phyloP scores from a whole-genome alignment of 1,284 basidiomycete species.

The Cryptococcus amylolentus region DNA sequence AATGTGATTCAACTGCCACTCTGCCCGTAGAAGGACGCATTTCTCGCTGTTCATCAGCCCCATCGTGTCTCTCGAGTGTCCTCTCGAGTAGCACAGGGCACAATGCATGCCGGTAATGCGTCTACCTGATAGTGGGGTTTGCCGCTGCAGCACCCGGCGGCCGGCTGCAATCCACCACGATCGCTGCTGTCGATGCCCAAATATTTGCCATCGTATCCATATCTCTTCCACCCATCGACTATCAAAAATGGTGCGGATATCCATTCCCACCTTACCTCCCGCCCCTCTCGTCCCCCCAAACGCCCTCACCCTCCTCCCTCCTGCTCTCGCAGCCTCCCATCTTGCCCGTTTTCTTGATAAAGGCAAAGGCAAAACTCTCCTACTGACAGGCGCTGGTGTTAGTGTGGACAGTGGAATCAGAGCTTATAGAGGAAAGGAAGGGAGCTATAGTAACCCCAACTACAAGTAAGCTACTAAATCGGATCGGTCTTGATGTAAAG shows the following conservation, averaged over 20 bases:
- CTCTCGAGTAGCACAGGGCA: too few relatives aligned
- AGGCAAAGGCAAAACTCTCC: conserved; percentile 61
- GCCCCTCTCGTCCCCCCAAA: conserved; percentile 51
- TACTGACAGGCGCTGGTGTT: conserved; percentile 85
- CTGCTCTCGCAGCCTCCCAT: conserved; percentile 60
- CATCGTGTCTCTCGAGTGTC: too few relatives aligned
- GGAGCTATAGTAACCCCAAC: conserved; percentile 83
- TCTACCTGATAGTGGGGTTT: too few relatives aligned
- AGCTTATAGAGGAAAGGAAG: conserved; percentile 78
- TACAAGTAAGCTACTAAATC: conserved; percentile 63
- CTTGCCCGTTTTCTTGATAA: conserved; percentile 63
- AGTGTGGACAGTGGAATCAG: conserved; percentile 89
- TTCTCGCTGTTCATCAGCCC: too few relatives aligned
- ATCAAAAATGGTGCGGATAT: conserved; percentile 55
- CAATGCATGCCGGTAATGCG: too few relatives aligned
- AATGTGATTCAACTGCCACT: too few relatives aligned
- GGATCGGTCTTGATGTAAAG: not conserved
- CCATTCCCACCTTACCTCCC: conserved; percentile 71
- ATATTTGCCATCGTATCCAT: too few relatives aligned
- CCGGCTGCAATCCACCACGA: too few relatives aligned
- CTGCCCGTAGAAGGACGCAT: too few relatives aligned
- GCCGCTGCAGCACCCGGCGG: too few relatives aligned
- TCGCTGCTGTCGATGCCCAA: too few relatives aligned
- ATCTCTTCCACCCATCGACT: too few relatives aligned
- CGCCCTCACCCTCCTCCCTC: conserved; percentile 50